Conservation (phyloP, 1,284 basidiomycete species). For the Meripilus lineatus region DNA sequence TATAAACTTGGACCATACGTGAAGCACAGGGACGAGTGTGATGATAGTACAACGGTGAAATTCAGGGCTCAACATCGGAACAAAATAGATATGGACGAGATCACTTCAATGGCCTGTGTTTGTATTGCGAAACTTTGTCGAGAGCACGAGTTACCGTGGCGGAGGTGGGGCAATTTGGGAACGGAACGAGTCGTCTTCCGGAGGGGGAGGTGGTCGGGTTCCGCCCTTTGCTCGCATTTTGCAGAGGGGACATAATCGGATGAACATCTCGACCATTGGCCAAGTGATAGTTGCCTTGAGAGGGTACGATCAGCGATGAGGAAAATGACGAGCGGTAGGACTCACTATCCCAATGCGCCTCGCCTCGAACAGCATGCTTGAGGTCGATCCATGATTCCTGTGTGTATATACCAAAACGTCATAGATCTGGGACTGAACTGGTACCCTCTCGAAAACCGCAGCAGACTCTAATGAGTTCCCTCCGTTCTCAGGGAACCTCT, state of each 20-base stretch:
- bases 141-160: too few relatives aligned
- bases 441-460: conserved; percentile 54
- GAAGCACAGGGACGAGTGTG: too few relatives aligned
- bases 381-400: conserved; percentile 47
- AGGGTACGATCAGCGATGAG: conserved; percentile 10
- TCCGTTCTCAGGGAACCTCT: conserved; percentile 19
- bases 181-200: conserved; percentile 18
- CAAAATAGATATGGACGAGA: too few relatives aligned
- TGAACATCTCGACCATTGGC: conserved; percentile 70
- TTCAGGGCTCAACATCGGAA: too few relatives aligned
- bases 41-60: too few relatives aligned
- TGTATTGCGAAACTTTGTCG: too few relatives aligned
- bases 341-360: conserved; percentile 57
- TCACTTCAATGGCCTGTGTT: too few relatives aligned
- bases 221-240: conserved; percentile 32
- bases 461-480: conserved; percentile 31
- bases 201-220: conserved; percentile 7
- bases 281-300: conserved; percentile 59
- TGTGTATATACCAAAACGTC: conserved; percentile 66
- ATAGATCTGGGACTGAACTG: conserved; percentile 62
- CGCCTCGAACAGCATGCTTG: conserved; percentile 51
- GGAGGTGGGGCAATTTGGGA: not conserved
- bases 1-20: too few relatives aligned
- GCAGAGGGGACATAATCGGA: conserved; percentile 59
- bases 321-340: conserved; percentile 10